Evolutionary conservation across 306 rosid species (phyloP).

Genomic region (Ormosia semicastrata): DNA sequence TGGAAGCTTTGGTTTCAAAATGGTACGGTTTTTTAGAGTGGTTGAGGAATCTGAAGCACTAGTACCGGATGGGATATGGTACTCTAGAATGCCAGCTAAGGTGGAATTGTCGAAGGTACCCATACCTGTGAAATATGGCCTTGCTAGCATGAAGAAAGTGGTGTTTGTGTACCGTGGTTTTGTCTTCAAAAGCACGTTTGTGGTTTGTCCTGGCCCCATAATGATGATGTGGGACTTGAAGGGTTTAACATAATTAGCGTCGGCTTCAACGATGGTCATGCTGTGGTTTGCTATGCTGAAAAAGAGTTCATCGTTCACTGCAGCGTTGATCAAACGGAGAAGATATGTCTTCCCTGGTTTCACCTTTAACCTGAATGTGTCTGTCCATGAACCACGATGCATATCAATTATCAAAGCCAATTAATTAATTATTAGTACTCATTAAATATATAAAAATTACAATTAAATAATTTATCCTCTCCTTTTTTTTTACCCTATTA

Average conservation of each 20-base stretch:
- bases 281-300: constrained; percentile 44
- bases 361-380: constrained; percentile 42
- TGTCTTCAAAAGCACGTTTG: constrained; percentile 14
- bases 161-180: constrained; percentile 45
- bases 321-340: constrained; percentile 38
- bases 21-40: constrained; percentile 1
- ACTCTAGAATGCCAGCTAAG: constrained; percentile 63
- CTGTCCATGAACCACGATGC: not conserved
- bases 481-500: too few relatives aligned
- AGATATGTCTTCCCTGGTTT: constrained; percentile 49
- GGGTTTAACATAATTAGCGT: constrained; percentile 42
- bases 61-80: constrained; percentile 26
- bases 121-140: constrained; percentile 68
- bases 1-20: constrained; percentile 50
- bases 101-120: constrained; percentile 81
- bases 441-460: too few relatives aligned
- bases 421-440: too few relatives aligned
- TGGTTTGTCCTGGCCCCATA: too few relatives aligned
- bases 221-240: constrained; percentile 29
- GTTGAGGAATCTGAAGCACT: not conserved
- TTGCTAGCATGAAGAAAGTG: constrained; percentile 61
- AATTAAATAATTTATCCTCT: too few relatives aligned
- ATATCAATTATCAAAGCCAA: too few relatives aligned
- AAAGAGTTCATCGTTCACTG: constrained; percentile 34
- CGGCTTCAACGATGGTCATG: constrained; percentile 41